These are phyloP conservation scores for Saururus chinensis DNA, from an alignment of 164 flowering plant genomes.

Conservation along the genomic window DNA sequence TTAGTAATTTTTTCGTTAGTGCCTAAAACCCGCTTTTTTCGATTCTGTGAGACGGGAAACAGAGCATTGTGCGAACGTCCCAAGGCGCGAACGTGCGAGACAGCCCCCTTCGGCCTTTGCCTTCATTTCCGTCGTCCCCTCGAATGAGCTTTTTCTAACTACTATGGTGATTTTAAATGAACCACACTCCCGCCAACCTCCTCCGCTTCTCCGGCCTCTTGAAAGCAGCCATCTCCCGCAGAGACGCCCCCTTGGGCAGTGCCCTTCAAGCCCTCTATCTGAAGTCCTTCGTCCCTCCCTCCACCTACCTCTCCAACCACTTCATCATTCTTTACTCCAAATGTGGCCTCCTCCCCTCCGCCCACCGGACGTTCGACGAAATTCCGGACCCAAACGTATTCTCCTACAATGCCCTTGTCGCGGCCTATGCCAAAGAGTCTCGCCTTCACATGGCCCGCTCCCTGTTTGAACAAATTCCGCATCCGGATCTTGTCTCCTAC, in stretches of 20 bases:
- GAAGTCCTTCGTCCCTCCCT: constrained; percentile 42
- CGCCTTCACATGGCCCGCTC: constrained; percentile 39
- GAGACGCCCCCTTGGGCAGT: constrained; percentile 46
- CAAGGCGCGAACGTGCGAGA: too few relatives aligned
- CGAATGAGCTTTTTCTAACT: not conserved
- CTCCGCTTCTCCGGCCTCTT: constrained; percentile 27
- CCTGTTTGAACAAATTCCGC: constrained; percentile 62
- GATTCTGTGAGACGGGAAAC: too few relatives aligned
- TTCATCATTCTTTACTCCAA: constrained; percentile 75
- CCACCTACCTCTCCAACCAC: constrained; percentile 75
- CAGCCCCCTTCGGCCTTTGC: too few relatives aligned
- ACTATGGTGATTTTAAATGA: constrained; percentile 10
- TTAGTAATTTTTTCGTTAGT: too few relatives aligned
- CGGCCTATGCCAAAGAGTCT: constrained; percentile 55
- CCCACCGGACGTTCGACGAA: constrained; percentile 42
- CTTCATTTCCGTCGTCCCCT: too few relatives aligned
- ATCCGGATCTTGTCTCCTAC: constrained; percentile 67
- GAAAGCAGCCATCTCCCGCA: constrained; percentile 38
- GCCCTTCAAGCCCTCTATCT: constrained; percentile 56
- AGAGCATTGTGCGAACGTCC: too few relatives aligned
- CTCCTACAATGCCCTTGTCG: constrained; percentile 60
- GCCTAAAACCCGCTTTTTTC: too few relatives aligned
- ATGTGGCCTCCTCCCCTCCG: constrained; percentile 43
- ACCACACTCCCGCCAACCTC: constrained; percentile 16
- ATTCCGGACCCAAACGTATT: constrained; percentile 53